Evolutionary conservation across 257 asterid genomes (phyloP).

Genomic region (Jasminum sambac): DNA sequence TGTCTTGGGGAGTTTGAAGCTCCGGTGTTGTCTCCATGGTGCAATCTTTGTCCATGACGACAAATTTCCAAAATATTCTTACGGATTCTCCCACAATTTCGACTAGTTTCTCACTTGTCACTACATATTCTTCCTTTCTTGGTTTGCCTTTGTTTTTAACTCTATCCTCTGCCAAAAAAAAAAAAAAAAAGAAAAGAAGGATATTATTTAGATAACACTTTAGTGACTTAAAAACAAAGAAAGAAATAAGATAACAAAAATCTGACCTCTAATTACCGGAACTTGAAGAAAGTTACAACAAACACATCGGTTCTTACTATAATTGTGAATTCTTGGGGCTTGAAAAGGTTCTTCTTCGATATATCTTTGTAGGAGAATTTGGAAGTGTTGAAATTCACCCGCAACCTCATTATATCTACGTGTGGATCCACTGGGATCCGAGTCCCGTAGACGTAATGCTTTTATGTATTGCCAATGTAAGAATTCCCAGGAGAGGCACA

Average conservation of each 20-base stretch:
- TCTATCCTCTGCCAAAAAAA: conserved; percentile 57
- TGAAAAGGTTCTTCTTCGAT: conserved; percentile 83
- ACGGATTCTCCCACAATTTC: conserved; percentile 90
- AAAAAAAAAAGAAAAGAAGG: not conserved
- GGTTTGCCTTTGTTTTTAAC: conserved; percentile 48
- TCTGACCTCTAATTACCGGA: conserved; percentile 73
- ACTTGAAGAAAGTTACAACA: conserved; percentile 82
- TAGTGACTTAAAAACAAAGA: too few relatives aligned
- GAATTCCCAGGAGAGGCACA: conserved; percentile 96
- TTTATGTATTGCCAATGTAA: conserved; percentile 83
- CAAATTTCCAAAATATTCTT: conserved; percentile 81
- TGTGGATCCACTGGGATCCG: conserved; percentile 50
- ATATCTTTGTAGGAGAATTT: conserved; percentile 80
- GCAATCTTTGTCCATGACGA: conserved; percentile 76
- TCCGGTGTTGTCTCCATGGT: conserved; percentile 30
- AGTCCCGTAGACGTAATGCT: conserved; percentile 67
- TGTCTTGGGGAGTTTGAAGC: conserved; percentile 45
- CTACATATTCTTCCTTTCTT: conserved; percentile 46
- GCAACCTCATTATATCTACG: conserved; percentile 76
- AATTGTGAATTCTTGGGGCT: conserved; percentile 65
- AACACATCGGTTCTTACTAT: conserved; percentile 61
- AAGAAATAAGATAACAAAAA: not conserved
- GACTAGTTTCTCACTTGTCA: conserved; percentile 73
- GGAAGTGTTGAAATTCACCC: conserved; percentile 88
- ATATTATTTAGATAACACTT: not conserved